Conservation (phyloP, 2,329 filamentous ascomycete genomes). For the Aspergillus viridinutans region DNA sequence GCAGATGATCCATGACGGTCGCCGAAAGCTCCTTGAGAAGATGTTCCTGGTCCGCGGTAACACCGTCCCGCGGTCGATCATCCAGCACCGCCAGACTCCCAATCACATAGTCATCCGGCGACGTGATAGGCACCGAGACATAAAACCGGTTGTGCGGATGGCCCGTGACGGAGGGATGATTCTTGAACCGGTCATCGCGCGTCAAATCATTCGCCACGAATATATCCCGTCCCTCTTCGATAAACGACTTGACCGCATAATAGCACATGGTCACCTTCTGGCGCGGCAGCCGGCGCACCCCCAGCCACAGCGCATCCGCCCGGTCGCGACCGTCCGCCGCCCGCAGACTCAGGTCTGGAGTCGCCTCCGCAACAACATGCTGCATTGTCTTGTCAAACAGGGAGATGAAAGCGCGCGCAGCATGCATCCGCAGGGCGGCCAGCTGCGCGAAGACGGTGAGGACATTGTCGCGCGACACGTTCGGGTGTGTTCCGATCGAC, state of each 20-base stretch:
- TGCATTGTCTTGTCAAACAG: constrained; percentile 24
- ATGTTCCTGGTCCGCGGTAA: constrained; percentile 3
- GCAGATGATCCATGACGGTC: constrained; percentile 19
- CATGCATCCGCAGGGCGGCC: constrained; percentile 20
- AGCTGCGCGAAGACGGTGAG: constrained; percentile 27
- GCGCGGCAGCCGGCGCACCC: constrained; percentile 13
- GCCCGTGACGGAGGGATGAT: constrained; percentile 8
- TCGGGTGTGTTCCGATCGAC: constrained; percentile 9
- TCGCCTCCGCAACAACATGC: constrained; percentile 27
- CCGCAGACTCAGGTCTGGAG: constrained; percentile 14
- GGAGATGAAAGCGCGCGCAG: constrained; percentile 22
- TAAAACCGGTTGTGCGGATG: constrained; percentile 14
- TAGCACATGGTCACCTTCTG: constrained; percentile 15
- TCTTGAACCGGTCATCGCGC: constrained; percentile 7
- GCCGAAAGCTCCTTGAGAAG: constrained; percentile 14
- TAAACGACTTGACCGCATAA: constrained; percentile 10
- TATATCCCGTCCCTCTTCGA: not conserved
- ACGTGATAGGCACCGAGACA: constrained; percentile 13
- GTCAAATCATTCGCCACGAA: constrained; percentile 12
- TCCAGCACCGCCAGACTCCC: constrained; percentile 16
- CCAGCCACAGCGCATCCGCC: constrained; percentile 15
- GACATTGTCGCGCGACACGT: constrained; percentile 18
- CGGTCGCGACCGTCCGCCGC: constrained; percentile 5
- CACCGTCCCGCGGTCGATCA: constrained; percentile 9
- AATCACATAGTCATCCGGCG: constrained; percentile 15